Percentiles rank a stretch among this genome's conserved stretches.
These are phyloP conservation scores for Aquilaria sinensis DNA, from an alignment of 345 rosid species.

Conservation along the genomic window DNA sequence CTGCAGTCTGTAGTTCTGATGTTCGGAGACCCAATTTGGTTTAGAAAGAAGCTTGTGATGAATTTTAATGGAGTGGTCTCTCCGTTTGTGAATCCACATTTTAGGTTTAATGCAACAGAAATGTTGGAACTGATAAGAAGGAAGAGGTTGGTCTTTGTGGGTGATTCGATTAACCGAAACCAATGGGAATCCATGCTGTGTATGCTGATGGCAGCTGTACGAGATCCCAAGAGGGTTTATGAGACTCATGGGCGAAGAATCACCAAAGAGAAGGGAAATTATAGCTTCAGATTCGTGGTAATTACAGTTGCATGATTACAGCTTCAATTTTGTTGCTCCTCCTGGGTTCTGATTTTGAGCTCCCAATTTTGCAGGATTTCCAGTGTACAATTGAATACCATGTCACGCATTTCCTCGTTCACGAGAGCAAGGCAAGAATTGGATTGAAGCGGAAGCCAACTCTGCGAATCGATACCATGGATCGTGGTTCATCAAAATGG, in stretches of 20 bases:
- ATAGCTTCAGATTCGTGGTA: slow-evolving; percentile 87
- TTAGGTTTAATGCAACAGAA: slow-evolving; percentile 76
- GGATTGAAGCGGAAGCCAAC: slow-evolving; percentile 69
- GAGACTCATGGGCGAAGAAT: slow-evolving; percentile 77
- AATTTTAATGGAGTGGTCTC: slow-evolving; percentile 4
- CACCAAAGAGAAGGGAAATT: slow-evolving; percentile 78
- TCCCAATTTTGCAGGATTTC: slow-evolving; percentile 51
- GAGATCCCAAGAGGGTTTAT: slow-evolving; percentile 78
- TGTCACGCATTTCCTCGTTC: slow-evolving; percentile 77
- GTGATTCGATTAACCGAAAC: slow-evolving; percentile 91
- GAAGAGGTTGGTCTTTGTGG: slow-evolving; percentile 88
- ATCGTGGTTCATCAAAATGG: slow-evolving; percentile 90
- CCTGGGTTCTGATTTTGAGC: neutral
- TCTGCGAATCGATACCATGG: slow-evolving; percentile 76
- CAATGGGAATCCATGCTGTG: slow-evolving; percentile 99
- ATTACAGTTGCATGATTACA: neutral
- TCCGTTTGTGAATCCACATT: slow-evolving; percentile 3
- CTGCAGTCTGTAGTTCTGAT: neutral
- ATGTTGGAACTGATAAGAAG: slow-evolving; percentile 79
- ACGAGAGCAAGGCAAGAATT: slow-evolving; percentile 73
- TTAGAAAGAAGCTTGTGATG: neutral
- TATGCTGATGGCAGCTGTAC: slow-evolving; percentile 59
- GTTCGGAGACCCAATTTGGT: neutral
- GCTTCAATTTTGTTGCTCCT: neutral
- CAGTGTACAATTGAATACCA: slow-evolving; percentile 85